Evolutionary conservation across 352 stramenopile species (phyloP), one percentile per base, ranked within the genome.

Genomic region (Phytophthora brassicae): DNA sequence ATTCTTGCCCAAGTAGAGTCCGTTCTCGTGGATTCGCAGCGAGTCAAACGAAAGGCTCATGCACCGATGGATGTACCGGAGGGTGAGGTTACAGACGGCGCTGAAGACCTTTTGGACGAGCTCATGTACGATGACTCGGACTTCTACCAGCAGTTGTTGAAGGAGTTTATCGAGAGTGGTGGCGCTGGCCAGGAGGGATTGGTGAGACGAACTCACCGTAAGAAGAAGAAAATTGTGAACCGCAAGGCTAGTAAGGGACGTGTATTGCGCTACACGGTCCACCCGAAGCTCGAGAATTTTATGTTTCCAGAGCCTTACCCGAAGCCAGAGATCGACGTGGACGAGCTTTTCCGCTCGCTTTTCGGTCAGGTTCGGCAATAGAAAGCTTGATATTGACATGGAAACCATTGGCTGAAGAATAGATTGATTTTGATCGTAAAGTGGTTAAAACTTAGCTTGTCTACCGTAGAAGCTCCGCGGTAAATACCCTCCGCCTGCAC

Each of bases 201-300:
- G 19, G 56, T 84, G 41, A 70, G 65, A 23, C 84, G 83, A 24
- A 82, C 78, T 24, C 75, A 91, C 46, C 77, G 79, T 59, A 95
- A 95, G 77, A 94, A 93, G 67, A 88, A 84, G 56, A 92, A 93
- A 78, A 52, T 70, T 12, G 84, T 95, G n/a, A 94, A 95, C 72
- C 87, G 87, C 60, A 94, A 94, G 62, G 87, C 85, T 12, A 94
- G 85, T 54, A 95, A 95, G 52, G 87, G 87, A 38, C 84, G 87
- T 24, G 74, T 89, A 56, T 60, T 95, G 48, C 84, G 86, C 54
- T 95, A 90, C 74, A 90, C 74, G 9, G 85, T 94, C 28, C 84
- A 94, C 66, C 84, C 87, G 0, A 95, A 95, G 71, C 76, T 95
- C 22, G 84, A 95, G 60, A 93, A 95, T 67, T 95, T 95, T 44